Evolutionary conservation across 2,329 filamentous ascomycete genomes (phyloP).

Genomic region (Aspergillus ochraceoroseus): DNA sequence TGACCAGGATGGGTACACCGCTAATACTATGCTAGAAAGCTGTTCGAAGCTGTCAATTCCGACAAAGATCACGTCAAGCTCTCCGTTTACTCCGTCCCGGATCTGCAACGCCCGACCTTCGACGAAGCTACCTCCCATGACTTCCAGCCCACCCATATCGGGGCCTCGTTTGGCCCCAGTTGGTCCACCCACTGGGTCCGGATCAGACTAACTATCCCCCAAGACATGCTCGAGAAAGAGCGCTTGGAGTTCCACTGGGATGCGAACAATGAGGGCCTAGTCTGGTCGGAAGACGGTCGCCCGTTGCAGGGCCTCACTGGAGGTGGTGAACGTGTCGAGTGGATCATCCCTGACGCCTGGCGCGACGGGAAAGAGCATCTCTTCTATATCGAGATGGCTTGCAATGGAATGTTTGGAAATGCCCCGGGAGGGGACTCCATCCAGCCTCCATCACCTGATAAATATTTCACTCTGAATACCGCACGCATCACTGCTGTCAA

Average conservation of each 20-base stretch:
- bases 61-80: conserved; percentile 76
- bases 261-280: conserved; percentile 84
- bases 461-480: conserved; percentile 67
- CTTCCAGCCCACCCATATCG: conserved; percentile 69
- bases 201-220: conserved; percentile 70
- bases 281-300: conserved; percentile 87
- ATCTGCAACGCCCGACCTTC: conserved; percentile 76
- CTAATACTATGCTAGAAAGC: conserved; percentile 51
- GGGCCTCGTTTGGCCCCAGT: conserved; percentile 80
- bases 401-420: conserved; percentile 98
- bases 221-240: conserved; percentile 66
- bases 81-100: conserved; percentile 76
- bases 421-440: conserved; percentile 78
- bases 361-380: conserved; percentile 79
- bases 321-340: conserved; percentile 80
- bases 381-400: conserved; percentile 97
- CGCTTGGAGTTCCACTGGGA: conserved; percentile 97
- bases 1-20: not conserved
- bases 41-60: conserved; percentile 62
- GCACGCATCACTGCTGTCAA: conserved; percentile 90
- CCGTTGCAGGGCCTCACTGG: conserved; percentile 90
- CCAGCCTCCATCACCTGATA: conserved; percentile 81
- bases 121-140: conserved; percentile 71
- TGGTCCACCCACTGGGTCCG: conserved; percentile 99
- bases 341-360: conserved; percentile 78